phyloP scores from a whole-genome alignment of 208 protist species.

The Wallacemonas sp. region DNA sequence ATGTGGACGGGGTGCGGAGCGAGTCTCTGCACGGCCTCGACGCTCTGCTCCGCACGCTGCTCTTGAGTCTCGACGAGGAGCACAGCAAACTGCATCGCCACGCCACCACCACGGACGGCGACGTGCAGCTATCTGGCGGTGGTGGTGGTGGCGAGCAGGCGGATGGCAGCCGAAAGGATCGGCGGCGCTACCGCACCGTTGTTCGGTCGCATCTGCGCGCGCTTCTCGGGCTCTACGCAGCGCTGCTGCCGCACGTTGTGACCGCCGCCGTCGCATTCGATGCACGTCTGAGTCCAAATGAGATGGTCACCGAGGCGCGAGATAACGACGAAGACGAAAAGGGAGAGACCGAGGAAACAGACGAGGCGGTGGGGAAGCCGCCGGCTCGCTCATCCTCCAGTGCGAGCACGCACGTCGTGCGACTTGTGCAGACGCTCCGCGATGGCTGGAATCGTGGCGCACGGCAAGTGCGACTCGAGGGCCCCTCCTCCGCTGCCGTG shows the following conservation, averaged over 20 bases:
- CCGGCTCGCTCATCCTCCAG: too few relatives aligned
- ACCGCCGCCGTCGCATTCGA: neutral
- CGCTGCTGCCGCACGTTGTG: slow-evolving; percentile 1
- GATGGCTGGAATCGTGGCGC: slow-evolving; percentile 33
- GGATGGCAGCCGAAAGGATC: neutral
- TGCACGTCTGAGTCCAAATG: neutral
- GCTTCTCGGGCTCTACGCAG: slow-evolving; percentile 15
- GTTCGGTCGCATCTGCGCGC: slow-evolving; percentile 1
- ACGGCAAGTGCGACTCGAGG: slow-evolving; percentile 28
- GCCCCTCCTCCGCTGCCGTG: slow-evolving; percentile 27
- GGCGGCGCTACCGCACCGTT: neutral
- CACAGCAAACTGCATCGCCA: slow-evolving; percentile 1
- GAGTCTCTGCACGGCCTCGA: neutral
- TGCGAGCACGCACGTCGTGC: slow-evolving; percentile 16
- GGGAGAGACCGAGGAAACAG: neutral
- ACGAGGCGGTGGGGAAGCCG: neutral
- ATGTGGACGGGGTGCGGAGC: neutral
- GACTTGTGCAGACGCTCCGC: slow-evolving; percentile 28
- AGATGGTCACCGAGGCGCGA: neutral
- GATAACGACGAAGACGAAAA: neutral
- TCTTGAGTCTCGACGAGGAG: neutral
- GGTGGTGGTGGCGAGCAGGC: too few relatives aligned
- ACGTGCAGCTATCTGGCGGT: neutral
- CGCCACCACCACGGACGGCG: neutral
- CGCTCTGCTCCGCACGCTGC: neutral